Evolutionary conservation across 108 stramenopile species (phyloP).

Genomic region (Halocafeteria seosinensis): DNA sequence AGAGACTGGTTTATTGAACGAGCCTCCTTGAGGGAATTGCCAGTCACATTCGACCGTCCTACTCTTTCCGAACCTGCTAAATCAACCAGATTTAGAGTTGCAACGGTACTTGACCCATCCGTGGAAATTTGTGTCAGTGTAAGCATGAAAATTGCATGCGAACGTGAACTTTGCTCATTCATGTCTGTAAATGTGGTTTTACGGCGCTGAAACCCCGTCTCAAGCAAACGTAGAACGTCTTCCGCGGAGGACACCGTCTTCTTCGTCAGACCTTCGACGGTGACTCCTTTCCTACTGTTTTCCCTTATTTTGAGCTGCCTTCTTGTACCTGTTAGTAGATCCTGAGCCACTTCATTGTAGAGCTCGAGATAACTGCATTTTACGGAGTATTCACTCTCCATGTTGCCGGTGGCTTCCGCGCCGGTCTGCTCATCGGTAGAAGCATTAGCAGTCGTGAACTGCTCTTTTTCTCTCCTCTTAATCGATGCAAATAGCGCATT

Average conservation of each 20-base stretch:
- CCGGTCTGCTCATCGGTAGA: too few species aligned
- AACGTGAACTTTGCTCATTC: conserved; percentile 32
- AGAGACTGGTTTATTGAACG: conserved; percentile 36
- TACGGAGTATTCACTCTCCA: neutral
- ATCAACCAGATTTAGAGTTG: conserved; percentile 27
- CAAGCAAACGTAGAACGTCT: conserved; percentile 5
- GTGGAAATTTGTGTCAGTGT: conserved; percentile 13
- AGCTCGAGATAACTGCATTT: conserved; percentile 17
- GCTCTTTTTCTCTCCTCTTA: too few species aligned
- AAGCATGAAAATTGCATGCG: conserved; percentile 36
- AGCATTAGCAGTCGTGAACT: too few species aligned
- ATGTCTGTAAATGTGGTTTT: conserved; percentile 29
- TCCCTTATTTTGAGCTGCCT: neutral
- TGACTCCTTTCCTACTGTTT: neutral
- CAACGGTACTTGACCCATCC: neutral
- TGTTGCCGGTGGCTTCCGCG: too few species aligned
- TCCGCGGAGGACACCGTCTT: neutral
- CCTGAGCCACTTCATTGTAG: conserved; percentile 23
- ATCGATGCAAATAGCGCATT: too few species aligned
- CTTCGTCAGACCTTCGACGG: neutral
- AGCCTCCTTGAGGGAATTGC: conserved; percentile 19
- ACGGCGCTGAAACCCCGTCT: conserved; percentile 17
- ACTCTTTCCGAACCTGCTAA: conserved; percentile 37
- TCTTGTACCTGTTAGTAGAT: conserved; percentile 13
- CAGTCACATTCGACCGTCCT: neutral